Base-by-base conservation (phyloP, 441 rosid species). In the Adansonia rubrostipa region DNA sequence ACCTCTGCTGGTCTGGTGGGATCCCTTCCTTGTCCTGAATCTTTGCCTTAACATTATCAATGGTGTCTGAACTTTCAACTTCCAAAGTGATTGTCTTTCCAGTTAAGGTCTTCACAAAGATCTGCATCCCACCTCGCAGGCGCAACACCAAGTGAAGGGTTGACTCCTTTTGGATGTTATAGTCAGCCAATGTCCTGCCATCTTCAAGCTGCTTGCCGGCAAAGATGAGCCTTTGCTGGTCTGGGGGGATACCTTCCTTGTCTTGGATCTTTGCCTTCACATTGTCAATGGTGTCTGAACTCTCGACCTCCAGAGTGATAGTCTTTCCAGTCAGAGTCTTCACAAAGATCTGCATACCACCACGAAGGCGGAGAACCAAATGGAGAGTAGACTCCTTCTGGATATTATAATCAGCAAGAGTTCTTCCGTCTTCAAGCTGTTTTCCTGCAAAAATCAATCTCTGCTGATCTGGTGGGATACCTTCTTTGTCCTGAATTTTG, bases 301-400 rank as follows among this genome's bases (percentile, higher is more conserved):
- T 48, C 13, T 48, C 53, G 3, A 82, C 85, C 76, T 82, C 83
- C 0, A 83, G 70, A 13, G 81, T 82, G 62, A 82, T 78, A 6
- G 84, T 82, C 73, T 81, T 81, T 11, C 85, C 83, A 0, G 83
- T 83, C 2, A 83, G 28, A 1, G 83, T 83, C 60, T 80, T 83
- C 61, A 83, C 81, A 57, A 83, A 83, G 56, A 80, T 83, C 73
- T 77, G 81, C 81, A 83, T 80, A 0, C 83, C 85, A 65, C 85
- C 85, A 5, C 85, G 76, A 14, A 28, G 36, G 10, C 85, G 85
- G 0, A 82, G 85, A 48, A 82, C 85, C 69, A 82, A 44, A 33
- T 71, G 75, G 33, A 71, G 75, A 51, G 75, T 71, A 10, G 57
- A 53, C 7, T 53, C 17, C 57, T 53, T 53, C 57, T 53, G 57